Conservation (phyloP, 352 stramenopile species). For the Phytophthora melonis region DNA sequence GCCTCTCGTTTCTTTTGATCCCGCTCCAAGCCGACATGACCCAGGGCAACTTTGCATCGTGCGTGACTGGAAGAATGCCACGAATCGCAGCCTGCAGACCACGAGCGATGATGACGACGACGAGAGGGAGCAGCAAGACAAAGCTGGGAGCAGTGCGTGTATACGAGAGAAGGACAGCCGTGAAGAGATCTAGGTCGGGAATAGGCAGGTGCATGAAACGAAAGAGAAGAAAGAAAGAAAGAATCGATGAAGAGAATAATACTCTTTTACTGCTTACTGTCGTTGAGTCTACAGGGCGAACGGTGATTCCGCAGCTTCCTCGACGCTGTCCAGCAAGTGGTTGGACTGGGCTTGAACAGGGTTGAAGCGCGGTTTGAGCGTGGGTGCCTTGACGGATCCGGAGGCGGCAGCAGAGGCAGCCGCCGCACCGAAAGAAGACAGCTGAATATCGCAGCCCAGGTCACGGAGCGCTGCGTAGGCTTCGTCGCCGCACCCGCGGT, state of each 20-base stretch:
- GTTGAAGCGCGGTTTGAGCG: constrained; percentile 63
- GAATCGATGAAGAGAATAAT: constrained; percentile 6
- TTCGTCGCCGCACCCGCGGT: constrained; percentile 78
- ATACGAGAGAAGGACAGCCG: constrained; percentile 15
- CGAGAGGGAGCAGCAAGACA: constrained; percentile 10
- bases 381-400: constrained; percentile 25
- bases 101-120: constrained; percentile 4
- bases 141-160: constrained; percentile 24
- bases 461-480: constrained; percentile 82
- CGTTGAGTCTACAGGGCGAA: constrained; percentile 38
- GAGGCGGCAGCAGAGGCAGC: constrained; percentile 26
- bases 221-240: constrained; percentile 10
- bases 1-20: constrained; percentile 22
- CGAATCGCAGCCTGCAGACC: constrained; percentile 10
- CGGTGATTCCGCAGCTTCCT: constrained; percentile 62
- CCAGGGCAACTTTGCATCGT: constrained; percentile 16
- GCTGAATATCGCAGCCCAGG: constrained; percentile 73
- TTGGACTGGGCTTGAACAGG: constrained; percentile 70
- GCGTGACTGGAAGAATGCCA: constrained; percentile 10
- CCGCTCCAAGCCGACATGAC: constrained; percentile 15
- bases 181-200: constrained; percentile 9
- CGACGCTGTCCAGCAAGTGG: constrained; percentile 58
- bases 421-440: constrained; percentile 61
- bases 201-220: constrained; percentile 17
- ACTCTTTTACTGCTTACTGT: constrained; percentile 7